Conservation (phyloP, 192 early-diverging fungal species). For the Coemansia sp. region DNA sequence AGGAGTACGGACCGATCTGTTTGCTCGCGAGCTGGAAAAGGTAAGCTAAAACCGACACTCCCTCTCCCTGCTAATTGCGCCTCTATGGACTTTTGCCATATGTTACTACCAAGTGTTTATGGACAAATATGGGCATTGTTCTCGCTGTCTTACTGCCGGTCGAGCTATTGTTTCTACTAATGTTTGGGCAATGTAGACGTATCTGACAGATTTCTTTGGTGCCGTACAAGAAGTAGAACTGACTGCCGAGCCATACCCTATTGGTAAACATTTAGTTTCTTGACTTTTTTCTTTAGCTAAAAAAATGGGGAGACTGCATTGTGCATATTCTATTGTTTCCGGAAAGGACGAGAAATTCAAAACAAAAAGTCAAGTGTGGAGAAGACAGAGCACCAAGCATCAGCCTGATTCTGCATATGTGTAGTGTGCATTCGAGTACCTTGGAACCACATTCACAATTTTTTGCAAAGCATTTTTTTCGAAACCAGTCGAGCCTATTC, state of each 20-base stretch:
- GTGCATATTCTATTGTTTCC: neutral
- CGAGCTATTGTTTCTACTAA: neutral
- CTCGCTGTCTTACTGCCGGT: neutral
- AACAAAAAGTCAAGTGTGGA: too few relatives aligned
- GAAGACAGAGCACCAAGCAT: too few relatives aligned
- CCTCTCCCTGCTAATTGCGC: neutral
- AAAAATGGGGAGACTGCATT: neutral
- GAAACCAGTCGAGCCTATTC: too few relatives aligned
- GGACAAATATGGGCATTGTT: neutral
- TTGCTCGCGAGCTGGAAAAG: conserved; percentile 71
- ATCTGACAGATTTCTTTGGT: conserved; percentile 95
- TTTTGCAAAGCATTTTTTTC: too few relatives aligned
- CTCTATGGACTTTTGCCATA: neutral
- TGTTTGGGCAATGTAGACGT: conserved; percentile 51
- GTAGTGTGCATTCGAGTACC: too few relatives aligned
- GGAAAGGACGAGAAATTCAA: too few relatives aligned
- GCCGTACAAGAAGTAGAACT: conserved; percentile 89
- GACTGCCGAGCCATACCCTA: conserved; percentile 55
- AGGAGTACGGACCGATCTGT: conserved; percentile 83
- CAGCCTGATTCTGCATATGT: too few relatives aligned
- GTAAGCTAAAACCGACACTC: conserved; percentile 42
- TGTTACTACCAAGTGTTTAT: neutral
- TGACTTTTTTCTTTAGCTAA: neutral
- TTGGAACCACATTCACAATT: too few relatives aligned
- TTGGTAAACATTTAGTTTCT: conserved; percentile 14